A percentile compares a stretch with the other conserved stretches of the same genome.
Conservation (phyloP, 2,329 filamentous ascomycete genomes). For the Verruconis gallopava region DNA sequence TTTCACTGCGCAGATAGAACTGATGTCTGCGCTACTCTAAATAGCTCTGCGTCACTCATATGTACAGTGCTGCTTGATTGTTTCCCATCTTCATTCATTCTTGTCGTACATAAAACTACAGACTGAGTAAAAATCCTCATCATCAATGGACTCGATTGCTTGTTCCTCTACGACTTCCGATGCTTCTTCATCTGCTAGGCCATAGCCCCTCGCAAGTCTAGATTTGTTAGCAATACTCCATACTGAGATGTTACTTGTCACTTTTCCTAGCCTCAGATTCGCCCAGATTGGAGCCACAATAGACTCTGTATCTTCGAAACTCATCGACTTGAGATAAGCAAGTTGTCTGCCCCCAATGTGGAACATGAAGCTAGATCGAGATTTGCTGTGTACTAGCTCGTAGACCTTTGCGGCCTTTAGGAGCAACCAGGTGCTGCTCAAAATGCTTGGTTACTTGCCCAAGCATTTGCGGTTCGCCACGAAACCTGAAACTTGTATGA, state of each 20-base stretch:
- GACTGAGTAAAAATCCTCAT: neutral
- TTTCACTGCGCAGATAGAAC: no score
- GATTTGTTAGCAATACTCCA: neutral
- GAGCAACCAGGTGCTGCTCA: slow-evolving; percentile 31
- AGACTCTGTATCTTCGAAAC: neutral
- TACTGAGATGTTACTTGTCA: neutral
- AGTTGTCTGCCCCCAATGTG: neutral
- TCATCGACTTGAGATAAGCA: neutral
- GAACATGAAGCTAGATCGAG: neutral
- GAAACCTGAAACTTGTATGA: slow-evolving; percentile 42
- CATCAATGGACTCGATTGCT: no score
- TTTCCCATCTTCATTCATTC: no score
- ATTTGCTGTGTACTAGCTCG: neutral
- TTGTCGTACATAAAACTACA: neutral
- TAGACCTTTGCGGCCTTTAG: neutral
- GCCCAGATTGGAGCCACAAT: neutral
- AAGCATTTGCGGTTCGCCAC: slow-evolving; percentile 42
- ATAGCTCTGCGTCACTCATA: no score
- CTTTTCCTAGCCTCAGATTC: neutral
- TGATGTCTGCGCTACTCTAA: no score
- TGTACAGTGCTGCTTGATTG: no score
- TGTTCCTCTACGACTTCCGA: no score
- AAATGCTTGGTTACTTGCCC: slow-evolving; percentile 53
- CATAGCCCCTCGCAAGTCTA: neutral
- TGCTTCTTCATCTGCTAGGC: neutral